Evolutionary conservation across 805 yeast genomes (phyloP), one percentile per base, ranked within the genome.

Genomic region (Nematodospora valgi): DNA sequence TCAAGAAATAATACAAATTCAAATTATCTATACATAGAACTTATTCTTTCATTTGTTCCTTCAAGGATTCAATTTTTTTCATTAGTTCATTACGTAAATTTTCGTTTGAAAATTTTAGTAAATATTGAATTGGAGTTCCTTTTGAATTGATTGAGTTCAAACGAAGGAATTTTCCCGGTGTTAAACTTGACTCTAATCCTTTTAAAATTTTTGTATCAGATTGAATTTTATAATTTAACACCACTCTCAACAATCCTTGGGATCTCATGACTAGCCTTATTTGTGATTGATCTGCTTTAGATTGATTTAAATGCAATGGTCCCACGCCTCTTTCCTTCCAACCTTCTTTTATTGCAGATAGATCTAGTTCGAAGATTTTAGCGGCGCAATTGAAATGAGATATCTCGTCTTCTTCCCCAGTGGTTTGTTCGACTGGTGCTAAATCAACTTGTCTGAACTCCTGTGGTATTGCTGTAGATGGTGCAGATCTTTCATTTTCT

Each of bases 301-400:
- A 58, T 43, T 64, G 66, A 58, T 93, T 91, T 17, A 93, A 72
- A 53, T 86, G 95, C n/a, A 93, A 62, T 4, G 77, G 72, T 2
- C 98, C 98, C 27, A 84, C 70, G 16, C 98, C 98, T 51, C 93
- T 77, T 59, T 93, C 98, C 56, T 86, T 93, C 98, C 98, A 93
- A 2, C 96, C 96, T 12, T 72, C 78, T 6, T 73, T 56, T 3
- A 83, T 68, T 23, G 78, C 73, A 0, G 80, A 64, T 20, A 89
- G 64, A 49, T 85, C 84, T 47, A 86, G 62, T 20, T 76, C 79
- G 54, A 89, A 93, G 18, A 93, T 63, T 52, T 89, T 86, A 4
- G 94, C 86, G 31, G 82, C 79, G 24, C 83, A 73, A 28, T 77
- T 76, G 55, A 76, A 86, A 6, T 81, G 52, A 0, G 84, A 75